These are phyloP conservation scores for Thecaphora thlaspeos DNA, from an alignment of 1,284 basidiomycete genomes.

Conservation along the genomic window DNA sequence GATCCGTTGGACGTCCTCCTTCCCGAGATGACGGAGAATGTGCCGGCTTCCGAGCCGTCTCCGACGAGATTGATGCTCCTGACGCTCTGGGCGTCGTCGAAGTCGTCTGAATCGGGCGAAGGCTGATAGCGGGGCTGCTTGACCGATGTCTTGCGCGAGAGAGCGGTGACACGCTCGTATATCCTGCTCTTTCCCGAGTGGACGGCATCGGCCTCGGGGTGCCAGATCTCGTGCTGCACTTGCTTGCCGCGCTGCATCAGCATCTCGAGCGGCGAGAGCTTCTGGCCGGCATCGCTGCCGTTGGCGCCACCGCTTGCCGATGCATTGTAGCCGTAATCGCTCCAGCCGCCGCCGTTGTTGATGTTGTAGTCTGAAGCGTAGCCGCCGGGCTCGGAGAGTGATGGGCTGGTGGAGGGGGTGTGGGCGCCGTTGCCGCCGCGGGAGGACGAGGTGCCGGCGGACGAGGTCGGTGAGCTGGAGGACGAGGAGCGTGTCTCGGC, in stretches of 20 bases:
- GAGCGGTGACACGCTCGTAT: constrained; percentile 29
- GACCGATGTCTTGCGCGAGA: constrained; percentile 29
- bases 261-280: constrained; percentile 27
- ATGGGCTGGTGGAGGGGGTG: constrained; percentile 23
- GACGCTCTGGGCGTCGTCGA: constrained; percentile 29
- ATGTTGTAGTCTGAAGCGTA: constrained; percentile 2
- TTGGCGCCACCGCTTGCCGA: neutral
- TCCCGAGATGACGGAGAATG: constrained; percentile 1
- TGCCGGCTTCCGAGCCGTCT: neutral
- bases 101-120: constrained; percentile 30
- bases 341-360: neutral
- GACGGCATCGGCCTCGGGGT: neutral
- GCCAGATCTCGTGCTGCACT: constrained; percentile 26
- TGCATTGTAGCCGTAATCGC: constrained; percentile 1
- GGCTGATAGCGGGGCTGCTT: constrained; percentile 22
- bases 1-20: too few relatives aligned
- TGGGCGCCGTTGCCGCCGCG: constrained; percentile 3
- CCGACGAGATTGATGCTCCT: constrained; percentile 24
- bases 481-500: constrained; percentile 19
- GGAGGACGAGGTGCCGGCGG: constrained; percentile 11
- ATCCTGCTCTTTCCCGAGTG: constrained; percentile 8
- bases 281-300: constrained; percentile 1
- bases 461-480: constrained; percentile 18
- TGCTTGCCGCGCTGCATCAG: constrained; percentile 34
- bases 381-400: constrained; percentile 14